Evolutionary conservation across 371 early-diverging fungal genomes (phyloP), one percentile per base, ranked within the genome.

Genomic region (Mortierella sp.): DNA sequence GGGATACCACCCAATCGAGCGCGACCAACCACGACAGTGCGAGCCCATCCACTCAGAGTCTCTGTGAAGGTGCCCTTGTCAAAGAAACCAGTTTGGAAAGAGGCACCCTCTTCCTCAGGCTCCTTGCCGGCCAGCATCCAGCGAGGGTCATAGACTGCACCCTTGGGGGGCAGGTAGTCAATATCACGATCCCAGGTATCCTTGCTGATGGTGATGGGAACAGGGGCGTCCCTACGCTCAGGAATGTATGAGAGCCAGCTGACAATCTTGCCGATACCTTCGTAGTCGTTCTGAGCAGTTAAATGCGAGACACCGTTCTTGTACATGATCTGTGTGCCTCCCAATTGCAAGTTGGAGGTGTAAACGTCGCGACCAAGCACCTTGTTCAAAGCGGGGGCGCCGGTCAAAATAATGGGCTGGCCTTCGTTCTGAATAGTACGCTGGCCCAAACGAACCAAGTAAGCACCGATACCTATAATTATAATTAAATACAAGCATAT

Each of bases 261-360:
- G 49, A 99, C 85, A 75, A 98, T 96, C 91, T 97, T 94, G 74
- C 85, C 84, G 64, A 99, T 94, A 78, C 98, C 98, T 70, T 95
- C 92, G 72, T 97, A 90, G 84, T 99, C 99, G 83, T 98, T 95
- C 72, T 95, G 90, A 47, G 97, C 99, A 9, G 96, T 95, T 84
- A 96, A 88, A 77, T 99, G 99, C 45, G 97, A 96, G 9, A 99
- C 96, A 77, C 99, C 99, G 88, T 99, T 99, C 88, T 94, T 94
- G 91, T 94, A 94, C 97, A 99, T 97, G 88, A 99, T 97, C 85
- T 97, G 98, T 26, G 97, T 96, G 62, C 99, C 99, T 78, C 99
- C 99, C 49, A 99, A 90, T 86, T 99, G 98, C 84, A 98, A 84
- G 89, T 99, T 99, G 73, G 96, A 97, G 16, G 97, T 94, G 88